Evolutionary conservation across 164 flowering plant genomes (phyloP).

Genomic region (Berberis thunbergii): DNA sequence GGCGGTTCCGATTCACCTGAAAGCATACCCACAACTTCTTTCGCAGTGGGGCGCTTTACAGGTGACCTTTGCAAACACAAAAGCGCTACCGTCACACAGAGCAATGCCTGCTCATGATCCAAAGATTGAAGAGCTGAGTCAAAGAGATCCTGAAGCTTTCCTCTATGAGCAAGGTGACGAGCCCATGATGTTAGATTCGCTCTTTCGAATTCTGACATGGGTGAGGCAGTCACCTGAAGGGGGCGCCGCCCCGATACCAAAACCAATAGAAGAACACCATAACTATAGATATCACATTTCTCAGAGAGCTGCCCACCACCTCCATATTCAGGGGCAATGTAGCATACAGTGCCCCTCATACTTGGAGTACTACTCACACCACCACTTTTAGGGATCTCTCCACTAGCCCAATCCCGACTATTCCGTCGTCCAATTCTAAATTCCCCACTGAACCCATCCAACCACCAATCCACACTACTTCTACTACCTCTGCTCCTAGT

Average conservation of each 20-base stretch:
- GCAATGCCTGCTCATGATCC: slow-evolving; percentile 58
- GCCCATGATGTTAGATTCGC: slow-evolving; percentile 93
- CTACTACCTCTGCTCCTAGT: slow-evolving; percentile 38
- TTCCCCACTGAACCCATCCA: slow-evolving; percentile 74
- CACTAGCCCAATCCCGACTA: slow-evolving; percentile 55
- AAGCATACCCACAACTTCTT: slow-evolving; percentile 72
- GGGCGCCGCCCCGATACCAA: slow-evolving; percentile 88
- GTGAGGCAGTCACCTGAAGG: slow-evolving; percentile 83
- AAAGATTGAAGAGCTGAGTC: slow-evolving; percentile 52
- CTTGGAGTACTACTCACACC: slow-evolving; percentile 91
- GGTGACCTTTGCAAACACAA: slow-evolving; percentile 84
- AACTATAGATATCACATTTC: slow-evolving; percentile 88
- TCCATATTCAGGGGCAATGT: slow-evolving; percentile 88
- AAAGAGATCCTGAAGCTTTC: slow-evolving; percentile 77
- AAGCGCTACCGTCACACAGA: slow-evolving; percentile 76
- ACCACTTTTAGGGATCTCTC: slow-evolving; percentile 82
- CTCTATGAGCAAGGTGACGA: slow-evolving; percentile 65
- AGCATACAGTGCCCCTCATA: slow-evolving; percentile 97
- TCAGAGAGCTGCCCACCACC: slow-evolving; percentile 73
- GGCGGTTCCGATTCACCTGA: slow-evolving; percentile 68
- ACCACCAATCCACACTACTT: slow-evolving; percentile 83
- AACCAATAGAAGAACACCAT: slow-evolving; percentile 77
- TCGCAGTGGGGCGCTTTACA: slow-evolving; percentile 57
- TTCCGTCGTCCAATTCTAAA: slow-evolving; percentile 36
- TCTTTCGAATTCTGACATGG: slow-evolving; percentile 84